Evolutionary conservation across 2,329 filamentous ascomycete genomes (phyloP).

Genomic region (Fusarium buxicola): DNA sequence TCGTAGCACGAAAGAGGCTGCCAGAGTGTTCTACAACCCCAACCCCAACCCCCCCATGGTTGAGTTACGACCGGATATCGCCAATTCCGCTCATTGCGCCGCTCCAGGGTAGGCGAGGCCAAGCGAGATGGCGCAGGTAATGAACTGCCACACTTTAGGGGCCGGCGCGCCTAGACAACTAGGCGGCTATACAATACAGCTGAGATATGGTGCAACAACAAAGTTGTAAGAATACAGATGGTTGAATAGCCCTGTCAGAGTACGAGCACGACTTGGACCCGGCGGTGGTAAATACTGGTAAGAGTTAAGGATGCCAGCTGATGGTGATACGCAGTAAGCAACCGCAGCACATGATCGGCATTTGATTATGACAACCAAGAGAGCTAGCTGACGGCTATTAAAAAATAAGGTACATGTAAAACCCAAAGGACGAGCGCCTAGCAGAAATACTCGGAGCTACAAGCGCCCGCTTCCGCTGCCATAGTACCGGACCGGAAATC

Average conservation of each 20-base stretch:
- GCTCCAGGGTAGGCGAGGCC: slow-evolving; percentile 18
- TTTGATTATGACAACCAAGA: slow-evolving; percentile 10
- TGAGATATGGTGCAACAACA: neutral
- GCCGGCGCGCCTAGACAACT: slow-evolving; percentile 32
- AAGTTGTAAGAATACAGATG: neutral
- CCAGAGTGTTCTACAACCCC: neutral
- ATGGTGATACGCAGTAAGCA: neutral
- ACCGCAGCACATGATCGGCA: slow-evolving; percentile 4
- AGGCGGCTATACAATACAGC: slow-evolving; percentile 22
- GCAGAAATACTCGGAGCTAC: slow-evolving; percentile 1
- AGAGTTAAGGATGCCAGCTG: neutral
- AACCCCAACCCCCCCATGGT: neutral
- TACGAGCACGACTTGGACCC: neutral
- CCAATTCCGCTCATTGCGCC: slow-evolving; percentile 1
- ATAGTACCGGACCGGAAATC: neutral
- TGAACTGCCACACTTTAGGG: slow-evolving; percentile 6
- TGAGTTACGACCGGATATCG: neutral
- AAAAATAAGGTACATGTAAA: neutral
- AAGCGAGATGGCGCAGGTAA: slow-evolving; percentile 12
- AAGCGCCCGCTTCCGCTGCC: slow-evolving; percentile 1
- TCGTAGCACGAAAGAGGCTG: too few relatives aligned
- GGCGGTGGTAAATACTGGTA: neutral
- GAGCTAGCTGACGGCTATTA: neutral
- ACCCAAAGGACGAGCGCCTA: neutral
- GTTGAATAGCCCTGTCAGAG: slow-evolving; percentile 19